A percentile compares a stretch with the other conserved stretches of the same genome.
Conservation (phyloP, 208 protist species). For the Leishmania arabica region DNA sequence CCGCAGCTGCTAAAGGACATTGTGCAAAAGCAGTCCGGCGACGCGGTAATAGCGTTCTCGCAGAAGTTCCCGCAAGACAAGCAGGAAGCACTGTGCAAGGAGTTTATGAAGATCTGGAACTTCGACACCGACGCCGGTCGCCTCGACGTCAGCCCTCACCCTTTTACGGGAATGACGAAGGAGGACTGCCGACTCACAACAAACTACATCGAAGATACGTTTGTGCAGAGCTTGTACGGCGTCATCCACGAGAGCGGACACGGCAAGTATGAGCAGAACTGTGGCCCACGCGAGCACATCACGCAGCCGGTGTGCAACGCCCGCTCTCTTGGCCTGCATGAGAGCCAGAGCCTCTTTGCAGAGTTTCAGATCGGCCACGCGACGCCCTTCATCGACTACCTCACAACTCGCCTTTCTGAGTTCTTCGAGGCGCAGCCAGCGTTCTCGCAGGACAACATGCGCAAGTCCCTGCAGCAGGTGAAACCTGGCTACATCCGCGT, state of each 20-base stretch:
- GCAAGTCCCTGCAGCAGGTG: conserved; percentile 46
- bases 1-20: conserved; percentile 75
- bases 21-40: conserved; percentile 45
- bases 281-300: conserved; percentile 56
- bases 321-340: conserved; percentile 84
- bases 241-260: conserved; percentile 91
- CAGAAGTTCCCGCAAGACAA: conserved; percentile 48
- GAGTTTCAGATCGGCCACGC: conserved; percentile 75
- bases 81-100: conserved; percentile 60
- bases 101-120: conserved; percentile 65
- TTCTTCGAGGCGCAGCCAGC: conserved; percentile 58
- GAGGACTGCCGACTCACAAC: conserved; percentile 90
- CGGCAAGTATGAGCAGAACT: conserved; percentile 90
- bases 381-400: conserved; percentile 55
- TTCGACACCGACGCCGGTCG: conserved; percentile 86
- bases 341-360: conserved; percentile 91
- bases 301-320: conserved; percentile 67
- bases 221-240: conserved; percentile 57
- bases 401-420: conserved; percentile 47
- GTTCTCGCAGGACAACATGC: conserved; percentile 60
- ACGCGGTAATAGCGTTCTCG: conserved; percentile 32
- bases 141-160: conserved; percentile 87
- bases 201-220: conserved; percentile 63
- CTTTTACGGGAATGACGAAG: conserved; percentile 83
- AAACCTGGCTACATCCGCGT: conserved; percentile 82